Evolutionary conservation across 345 rosid genomes (phyloP), one percentile per base, ranked within the genome.

Genomic region (Rhodamnia argentea): DNA sequence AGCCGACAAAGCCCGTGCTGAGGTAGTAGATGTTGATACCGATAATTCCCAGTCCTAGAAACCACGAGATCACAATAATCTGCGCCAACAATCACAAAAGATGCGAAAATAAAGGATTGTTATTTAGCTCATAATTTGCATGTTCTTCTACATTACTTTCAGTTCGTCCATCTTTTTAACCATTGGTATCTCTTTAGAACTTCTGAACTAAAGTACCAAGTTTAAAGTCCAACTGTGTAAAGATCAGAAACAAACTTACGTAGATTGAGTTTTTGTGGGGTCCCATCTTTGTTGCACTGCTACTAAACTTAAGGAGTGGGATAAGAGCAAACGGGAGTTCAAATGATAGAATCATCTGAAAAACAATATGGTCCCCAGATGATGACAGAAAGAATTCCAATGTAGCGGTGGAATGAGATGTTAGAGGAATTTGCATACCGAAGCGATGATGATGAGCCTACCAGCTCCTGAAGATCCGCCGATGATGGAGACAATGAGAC

Each of bases 281-380:
- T 56, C 96, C 98, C 96, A 94, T 92, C 88, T 95, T 95, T 47
- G 95, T 90, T 52, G 92, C 15, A 84, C 95, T 89, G 86, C 94
- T 92, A 44, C 96, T 95, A 88, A 95, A 93, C 86, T 94, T 95
- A 22, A 95, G 93, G 54, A 95, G 95, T 10, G 98, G 96, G 60
- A 95, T 92, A 4, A 95, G 90, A 54, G 95, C 92, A 95, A 95
- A 9, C 87, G 88, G 15, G 93, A 93, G 90, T 85, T 86, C 7
- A 95, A 87, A 87, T 92, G 94, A 81, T 93, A 94, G 5, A 94
- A 95, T 59, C 56, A 90, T 87, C 98, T 95, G 92, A 87, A 88
- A 32, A 83, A 87, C 50, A 44, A 4, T 8, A 29, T 64, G 5
- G 32, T 64, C 76, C 7, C 76, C 22, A 27, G 37, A 60, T 90